Percentiles rank a stretch among this genome's conserved stretches.
Evolutionary conservation across 768 basidiomycete species (phyloP).

Genomic region (Termitomyces sp.): DNA sequence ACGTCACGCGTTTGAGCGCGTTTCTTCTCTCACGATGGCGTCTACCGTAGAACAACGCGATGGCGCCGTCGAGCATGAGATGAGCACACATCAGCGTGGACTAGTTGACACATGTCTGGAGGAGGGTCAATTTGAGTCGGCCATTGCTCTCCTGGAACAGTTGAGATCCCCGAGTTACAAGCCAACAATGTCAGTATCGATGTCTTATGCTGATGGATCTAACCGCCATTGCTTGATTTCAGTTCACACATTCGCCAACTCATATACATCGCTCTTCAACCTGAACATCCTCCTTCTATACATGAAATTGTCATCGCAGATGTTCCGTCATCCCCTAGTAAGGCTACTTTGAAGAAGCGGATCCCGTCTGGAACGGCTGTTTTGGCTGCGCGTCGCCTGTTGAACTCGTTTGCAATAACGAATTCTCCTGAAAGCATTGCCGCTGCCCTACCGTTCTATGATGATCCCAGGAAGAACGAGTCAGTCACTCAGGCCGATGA

Average conservation of each 20-base stretch:
- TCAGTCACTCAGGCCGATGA: constrained; percentile 13
- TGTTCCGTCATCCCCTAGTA: constrained; percentile 44
- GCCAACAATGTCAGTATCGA: constrained; percentile 51
- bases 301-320: constrained; percentile 18
- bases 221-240: constrained; percentile 3
- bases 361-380: constrained; percentile 43
- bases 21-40: neutral
- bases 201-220: neutral
- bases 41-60: neutral
- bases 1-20: neutral
- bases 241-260: constrained; percentile 67
- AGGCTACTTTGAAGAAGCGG: constrained; percentile 35
- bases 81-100: constrained; percentile 44
- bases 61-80: constrained; percentile 33
- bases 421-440: constrained; percentile 52
- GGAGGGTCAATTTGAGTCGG: constrained; percentile 72
- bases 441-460: constrained; percentile 52
- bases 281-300: constrained; percentile 28
- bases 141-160: constrained; percentile 58
- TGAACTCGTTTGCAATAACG: constrained; percentile 53
- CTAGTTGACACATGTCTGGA: constrained; percentile 74
- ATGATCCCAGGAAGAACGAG: constrained; percentile 19
- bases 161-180: constrained; percentile 53
- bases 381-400: constrained; percentile 45
- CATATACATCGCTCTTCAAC: constrained; percentile 67